Percentiles rank a stretch among this genome's conserved stretches.
Conservation (phyloP, 2,329 filamentous ascomycete genomes). For the Colletotrichum navitas region DNA sequence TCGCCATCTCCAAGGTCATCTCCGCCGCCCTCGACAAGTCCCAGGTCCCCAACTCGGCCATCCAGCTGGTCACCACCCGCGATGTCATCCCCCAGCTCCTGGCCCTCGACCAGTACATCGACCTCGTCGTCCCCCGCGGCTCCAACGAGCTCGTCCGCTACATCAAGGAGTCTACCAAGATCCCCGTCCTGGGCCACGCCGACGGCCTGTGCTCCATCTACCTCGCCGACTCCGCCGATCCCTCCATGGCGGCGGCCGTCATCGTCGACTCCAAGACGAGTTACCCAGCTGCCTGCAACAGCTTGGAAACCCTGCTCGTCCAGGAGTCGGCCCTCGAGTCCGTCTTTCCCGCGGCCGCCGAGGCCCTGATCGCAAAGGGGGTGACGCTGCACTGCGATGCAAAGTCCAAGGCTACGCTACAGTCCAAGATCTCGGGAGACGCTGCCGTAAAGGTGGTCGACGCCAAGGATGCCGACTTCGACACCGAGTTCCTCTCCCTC, state of each 20-base stretch:
- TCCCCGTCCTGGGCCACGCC: constrained; percentile 95
- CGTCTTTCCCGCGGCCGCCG: constrained; percentile 78
- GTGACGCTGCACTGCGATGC: constrained; percentile 87
- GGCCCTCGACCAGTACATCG: constrained; percentile 86
- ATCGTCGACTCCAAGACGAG: constrained; percentile 92
- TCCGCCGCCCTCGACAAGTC: constrained; percentile 80
- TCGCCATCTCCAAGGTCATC: constrained; percentile 88
- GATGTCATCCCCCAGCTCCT: constrained; percentile 92
- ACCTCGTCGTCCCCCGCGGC: constrained; percentile 93
- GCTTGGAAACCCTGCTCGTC: constrained; percentile 90
- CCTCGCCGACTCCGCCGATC: constrained; percentile 82
- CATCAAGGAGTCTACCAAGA: constrained; percentile 91
- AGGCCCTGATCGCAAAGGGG: constrained; percentile 79
- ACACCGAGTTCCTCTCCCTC: constrained; percentile 91
- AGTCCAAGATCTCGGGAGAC: constrained; percentile 45
- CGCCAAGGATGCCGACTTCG: constrained; percentile 78
- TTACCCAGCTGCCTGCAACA: constrained; percentile 96
- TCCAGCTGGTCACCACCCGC: constrained; percentile 94
- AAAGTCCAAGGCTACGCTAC: constrained; percentile 73
- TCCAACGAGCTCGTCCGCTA: constrained; percentile 91
- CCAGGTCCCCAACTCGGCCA: constrained; percentile 83
- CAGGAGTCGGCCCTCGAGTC: constrained; percentile 74
- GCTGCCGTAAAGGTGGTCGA: constrained; percentile 68
- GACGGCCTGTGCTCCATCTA: constrained; percentile 93
- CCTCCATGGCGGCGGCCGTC: constrained; percentile 77